phyloP scores from a whole-genome alignment of 2,329 filamentous ascomycete species.

The Diaporthe humulicola region DNA sequence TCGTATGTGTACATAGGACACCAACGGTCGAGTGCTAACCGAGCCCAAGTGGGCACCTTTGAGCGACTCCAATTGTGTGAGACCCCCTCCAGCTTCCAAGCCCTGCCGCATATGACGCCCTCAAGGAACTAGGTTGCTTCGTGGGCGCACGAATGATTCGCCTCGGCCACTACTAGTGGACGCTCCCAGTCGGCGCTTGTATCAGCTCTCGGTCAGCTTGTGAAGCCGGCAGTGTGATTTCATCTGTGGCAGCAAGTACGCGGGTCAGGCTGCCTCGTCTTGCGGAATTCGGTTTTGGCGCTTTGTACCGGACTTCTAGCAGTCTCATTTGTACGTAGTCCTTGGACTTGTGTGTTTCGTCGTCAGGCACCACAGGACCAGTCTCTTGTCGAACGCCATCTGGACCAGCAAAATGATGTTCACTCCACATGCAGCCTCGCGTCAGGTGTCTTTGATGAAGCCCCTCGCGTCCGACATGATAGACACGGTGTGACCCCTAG shows the following conservation, averaged over 20 bases:
- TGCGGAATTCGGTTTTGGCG: neutral
- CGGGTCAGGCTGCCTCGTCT: neutral
- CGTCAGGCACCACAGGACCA: neutral
- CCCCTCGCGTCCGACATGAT: neutral
- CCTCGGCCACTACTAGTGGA: neutral
- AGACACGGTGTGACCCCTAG: neutral
- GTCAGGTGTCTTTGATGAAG: neutral
- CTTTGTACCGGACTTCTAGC: no score
- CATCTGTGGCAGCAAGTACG: neutral
- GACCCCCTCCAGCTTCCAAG: conserved; percentile 19
- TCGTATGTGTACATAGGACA: neutral
- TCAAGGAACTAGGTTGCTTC: conserved; percentile 3
- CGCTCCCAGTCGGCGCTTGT: conserved; percentile 6
- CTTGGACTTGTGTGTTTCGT: neutral
- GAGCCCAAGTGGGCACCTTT: neutral
- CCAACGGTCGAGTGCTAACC: neutral
- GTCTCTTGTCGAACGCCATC: neutral
- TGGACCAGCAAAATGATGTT: neutral
- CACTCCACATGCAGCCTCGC: neutral
- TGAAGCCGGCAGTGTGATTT: neutral
- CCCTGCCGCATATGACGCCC: conserved; percentile 11
- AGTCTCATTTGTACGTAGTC: neutral
- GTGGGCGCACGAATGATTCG: conserved; percentile 5
- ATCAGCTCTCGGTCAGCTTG: neutral
- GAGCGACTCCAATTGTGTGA: conserved; percentile 22